Percentiles rank a stretch among this genome's conserved stretches.
These are phyloP conservation scores for Colletotrichum cordylinicola DNA, from an alignment of 2,329 filamentous ascomycete species.

Conservation along the genomic window DNA sequence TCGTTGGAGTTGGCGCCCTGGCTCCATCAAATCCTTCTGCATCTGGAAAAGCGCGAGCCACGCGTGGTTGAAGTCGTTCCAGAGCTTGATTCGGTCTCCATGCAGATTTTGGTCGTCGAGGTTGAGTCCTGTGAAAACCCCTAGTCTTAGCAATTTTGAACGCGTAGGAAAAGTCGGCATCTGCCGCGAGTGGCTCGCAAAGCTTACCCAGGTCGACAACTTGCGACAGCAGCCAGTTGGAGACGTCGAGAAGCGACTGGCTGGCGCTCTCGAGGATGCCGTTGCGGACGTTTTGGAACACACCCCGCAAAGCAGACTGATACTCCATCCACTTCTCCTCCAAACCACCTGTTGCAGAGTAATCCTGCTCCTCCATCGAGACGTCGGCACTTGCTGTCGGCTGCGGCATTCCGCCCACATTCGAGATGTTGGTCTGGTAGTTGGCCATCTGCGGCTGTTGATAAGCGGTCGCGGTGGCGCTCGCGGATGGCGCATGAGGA, in stretches of 20 bases:
- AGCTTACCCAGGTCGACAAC: slow-evolving; percentile 60
- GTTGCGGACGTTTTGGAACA: slow-evolving; percentile 73
- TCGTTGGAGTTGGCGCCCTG: slow-evolving; percentile 61
- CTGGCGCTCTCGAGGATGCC: slow-evolving; percentile 56
- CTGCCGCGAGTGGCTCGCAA: not conserved
- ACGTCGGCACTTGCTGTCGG: slow-evolving; percentile 45
- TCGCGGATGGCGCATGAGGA: slow-evolving; percentile 53
- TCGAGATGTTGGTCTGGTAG: slow-evolving; percentile 54
- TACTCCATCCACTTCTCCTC: slow-evolving; percentile 75
- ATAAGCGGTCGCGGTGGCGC: slow-evolving; percentile 65
- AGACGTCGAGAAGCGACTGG: slow-evolving; percentile 57
- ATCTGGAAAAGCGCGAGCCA: slow-evolving; percentile 86
- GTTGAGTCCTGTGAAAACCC: slow-evolving; percentile 69
- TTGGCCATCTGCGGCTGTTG: slow-evolving; percentile 63
- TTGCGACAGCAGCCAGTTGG: slow-evolving; percentile 61
- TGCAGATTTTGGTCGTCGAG: slow-evolving; percentile 82
- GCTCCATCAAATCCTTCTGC: slow-evolving; percentile 77
- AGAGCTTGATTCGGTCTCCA: slow-evolving; percentile 79
- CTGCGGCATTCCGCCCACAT: slow-evolving; percentile 51
- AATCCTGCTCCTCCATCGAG: slow-evolving; percentile 63
- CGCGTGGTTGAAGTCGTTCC: slow-evolving; percentile 93
- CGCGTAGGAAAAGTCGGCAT: not conserved
- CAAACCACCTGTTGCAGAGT: slow-evolving; percentile 58
- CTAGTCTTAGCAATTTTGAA: not conserved
- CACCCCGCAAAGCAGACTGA: slow-evolving; percentile 64